Evolutionary conservation across 2,329 filamentous ascomycete genomes (phyloP).

Genomic region (Fusarium annulatum): DNA sequence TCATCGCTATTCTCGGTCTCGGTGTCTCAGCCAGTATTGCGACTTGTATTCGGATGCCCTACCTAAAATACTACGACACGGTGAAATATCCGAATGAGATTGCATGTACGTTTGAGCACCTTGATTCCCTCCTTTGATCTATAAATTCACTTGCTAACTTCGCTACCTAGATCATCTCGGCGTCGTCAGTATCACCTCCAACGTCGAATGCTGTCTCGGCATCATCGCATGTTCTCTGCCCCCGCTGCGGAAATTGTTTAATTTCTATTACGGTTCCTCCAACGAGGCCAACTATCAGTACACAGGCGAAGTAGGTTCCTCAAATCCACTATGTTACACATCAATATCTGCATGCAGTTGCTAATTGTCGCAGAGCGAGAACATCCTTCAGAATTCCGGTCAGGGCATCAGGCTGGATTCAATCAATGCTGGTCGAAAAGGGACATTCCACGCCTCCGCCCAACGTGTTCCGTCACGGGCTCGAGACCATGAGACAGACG

Average conservation of each 20-base stretch:
- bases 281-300: background rate
- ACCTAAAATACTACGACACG: constrained; percentile 11
- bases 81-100: constrained; percentile 9
- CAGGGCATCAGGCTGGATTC: constrained; percentile 6
- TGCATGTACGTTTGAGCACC: background rate
- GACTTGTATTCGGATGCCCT: constrained; percentile 14
- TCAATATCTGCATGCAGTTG: background rate
- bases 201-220: constrained; percentile 10
- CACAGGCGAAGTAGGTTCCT: background rate
- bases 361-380: background rate
- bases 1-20: constrained; percentile 6
- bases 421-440: background rate
- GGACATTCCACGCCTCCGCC: background rate
- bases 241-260: constrained; percentile 2
- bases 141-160: rapidly evolving
- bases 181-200: constrained; percentile 14
- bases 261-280: constrained; percentile 15
- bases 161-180: constrained; percentile 4
- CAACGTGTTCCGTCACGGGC: background rate
- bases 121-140: too few relatives aligned
- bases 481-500: background rate
- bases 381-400: background rate
- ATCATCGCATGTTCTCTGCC: constrained; percentile 13
- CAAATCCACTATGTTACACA: too few relatives aligned
- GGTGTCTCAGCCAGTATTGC: constrained; percentile 7